Evolutionary conservation across 1,139 yeast species (phyloP), one percentile per base, ranked within the genome.

Genomic region (Geotrichum klebahnii): DNA sequence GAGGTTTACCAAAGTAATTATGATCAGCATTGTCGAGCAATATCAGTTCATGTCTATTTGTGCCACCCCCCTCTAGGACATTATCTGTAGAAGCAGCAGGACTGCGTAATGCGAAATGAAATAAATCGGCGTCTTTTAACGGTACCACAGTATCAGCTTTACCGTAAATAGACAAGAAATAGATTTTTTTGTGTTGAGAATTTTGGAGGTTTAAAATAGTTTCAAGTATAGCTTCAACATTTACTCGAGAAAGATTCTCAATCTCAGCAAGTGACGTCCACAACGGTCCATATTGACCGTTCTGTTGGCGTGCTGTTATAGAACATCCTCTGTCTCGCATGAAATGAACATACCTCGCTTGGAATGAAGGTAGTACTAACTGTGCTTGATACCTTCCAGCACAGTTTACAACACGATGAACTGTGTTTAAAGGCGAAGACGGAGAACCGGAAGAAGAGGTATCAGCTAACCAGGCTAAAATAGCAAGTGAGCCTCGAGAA

Each of bases 11-110:
- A 38, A 38, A 52, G 29, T 45, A 52, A 35, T 52, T 52, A 34
- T 52, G 55, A 38, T 52, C 55, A 10, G 52, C 52, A 28, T 52
- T 48, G 14, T 45, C 48, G 22, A 52, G 35, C 22, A 48, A n/a
- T 1, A 43, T 34, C 5, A 52, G 35, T 32, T 35, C 19, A 17
- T 36, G 47, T 2, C 8, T 17, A 24, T 23, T n/a, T 24, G 16
- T 24, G 10, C 5, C 17, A 31, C 33, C 33, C n/a, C n/a, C n/a
- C n/a, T n/a, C n/a, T n/a, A n/a, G n/a, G n/a, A n/a, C n/a, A n/a
- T n/a, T n/a, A n/a, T n/a, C n/a, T n/a, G n/a, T n/a, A n/a, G n/a
- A n/a, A n/a, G n/a, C n/a, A n/a, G n/a, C n/a, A n/a, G n/a, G n/a
- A n/a, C n/a, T n/a, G n/a, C n/a, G n/a, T 24, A 19, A 3, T 10